phyloP scores from a whole-genome alignment of 179 eudicot genomes.

The Heliamphora pulchella region DNA sequence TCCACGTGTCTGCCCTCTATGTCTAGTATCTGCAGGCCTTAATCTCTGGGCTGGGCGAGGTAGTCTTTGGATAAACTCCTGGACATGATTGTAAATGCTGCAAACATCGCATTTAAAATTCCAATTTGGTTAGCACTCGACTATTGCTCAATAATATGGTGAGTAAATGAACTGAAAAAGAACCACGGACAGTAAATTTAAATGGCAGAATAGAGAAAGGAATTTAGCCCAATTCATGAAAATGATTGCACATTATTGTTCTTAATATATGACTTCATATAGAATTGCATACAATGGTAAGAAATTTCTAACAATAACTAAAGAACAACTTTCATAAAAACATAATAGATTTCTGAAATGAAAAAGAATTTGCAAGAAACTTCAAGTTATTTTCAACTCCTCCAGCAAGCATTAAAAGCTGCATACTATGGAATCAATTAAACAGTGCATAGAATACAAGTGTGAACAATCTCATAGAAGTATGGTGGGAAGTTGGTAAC shows the following conservation, averaged over 20 bases:
- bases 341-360: not conserved
- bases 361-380: not conserved
- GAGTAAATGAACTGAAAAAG: not conserved
- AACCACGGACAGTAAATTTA: not conserved
- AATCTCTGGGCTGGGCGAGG: constrained; percentile 34
- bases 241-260: not conserved
- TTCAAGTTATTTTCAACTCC: not conserved
- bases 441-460: not conserved
- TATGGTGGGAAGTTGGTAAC: not conserved
- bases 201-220: not conserved
- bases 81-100: constrained; percentile 77
- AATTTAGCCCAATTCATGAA: not conserved
- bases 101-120: constrained; percentile 18
- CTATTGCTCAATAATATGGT: not conserved
- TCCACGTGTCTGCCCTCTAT: constrained; percentile 27
- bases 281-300: not conserved
- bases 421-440: not conserved
- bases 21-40: constrained; percentile 27
- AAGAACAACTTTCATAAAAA: not conserved
- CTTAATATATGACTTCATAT: not conserved
- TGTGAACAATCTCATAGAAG: not conserved
- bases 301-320: not conserved
- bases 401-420: constrained; percentile 9
- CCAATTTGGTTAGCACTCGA: not conserved
- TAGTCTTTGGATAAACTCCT: constrained; percentile 42